These are phyloP conservation scores for Kodamaea sagamina DNA, from an alignment of 805 yeast genomes.

Conservation along the genomic window DNA sequence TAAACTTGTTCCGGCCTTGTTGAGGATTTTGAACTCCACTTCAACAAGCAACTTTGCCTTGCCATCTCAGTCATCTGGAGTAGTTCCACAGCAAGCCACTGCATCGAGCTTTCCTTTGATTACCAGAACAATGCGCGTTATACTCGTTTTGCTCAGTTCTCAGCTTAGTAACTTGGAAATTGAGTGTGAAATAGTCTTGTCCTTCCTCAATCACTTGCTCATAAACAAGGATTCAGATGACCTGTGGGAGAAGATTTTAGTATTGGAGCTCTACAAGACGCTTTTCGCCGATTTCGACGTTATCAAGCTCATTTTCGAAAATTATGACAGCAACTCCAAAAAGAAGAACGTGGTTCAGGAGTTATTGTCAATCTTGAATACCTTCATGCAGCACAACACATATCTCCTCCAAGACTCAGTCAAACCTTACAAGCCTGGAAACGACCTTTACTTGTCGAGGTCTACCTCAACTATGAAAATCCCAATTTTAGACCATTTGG, in stretches of 20 bases:
- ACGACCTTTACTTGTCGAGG: conserved; percentile 1
- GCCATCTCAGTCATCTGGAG: neutral
- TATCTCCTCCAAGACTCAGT: conserved; percentile 22
- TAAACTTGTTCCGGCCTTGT: conserved; percentile 71
- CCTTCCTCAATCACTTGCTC: conserved; percentile 73
- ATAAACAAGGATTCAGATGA: conserved; percentile 56
- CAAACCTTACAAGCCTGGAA: conserved; percentile 11
- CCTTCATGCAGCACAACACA: conserved; percentile 25
- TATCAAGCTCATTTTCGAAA: conserved; percentile 53
- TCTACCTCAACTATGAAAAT: conserved; percentile 48
- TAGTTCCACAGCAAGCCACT: neutral
- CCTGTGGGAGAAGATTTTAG: conserved; percentile 71
- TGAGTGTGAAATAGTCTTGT: conserved; percentile 80
- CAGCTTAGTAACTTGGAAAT: conserved; percentile 63
- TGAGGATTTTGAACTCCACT: conserved; percentile 54
- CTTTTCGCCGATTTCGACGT: conserved; percentile 58
- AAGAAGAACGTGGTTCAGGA: conserved; percentile 63
- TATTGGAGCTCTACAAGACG: conserved; percentile 70
- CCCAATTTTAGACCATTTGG: conserved; percentile 71
- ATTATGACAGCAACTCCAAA: conserved; percentile 58
- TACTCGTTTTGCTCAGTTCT: conserved; percentile 56
- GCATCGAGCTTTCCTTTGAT: conserved; percentile 57
- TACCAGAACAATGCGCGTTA: conserved; percentile 74
- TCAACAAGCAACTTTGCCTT: conserved; percentile 15
- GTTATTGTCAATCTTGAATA: conserved; percentile 39